Evolutionary conservation across 2,329 filamentous ascomycete species (phyloP), one percentile per base, ranked within the genome.

Genomic region (Cladosporium velox): DNA sequence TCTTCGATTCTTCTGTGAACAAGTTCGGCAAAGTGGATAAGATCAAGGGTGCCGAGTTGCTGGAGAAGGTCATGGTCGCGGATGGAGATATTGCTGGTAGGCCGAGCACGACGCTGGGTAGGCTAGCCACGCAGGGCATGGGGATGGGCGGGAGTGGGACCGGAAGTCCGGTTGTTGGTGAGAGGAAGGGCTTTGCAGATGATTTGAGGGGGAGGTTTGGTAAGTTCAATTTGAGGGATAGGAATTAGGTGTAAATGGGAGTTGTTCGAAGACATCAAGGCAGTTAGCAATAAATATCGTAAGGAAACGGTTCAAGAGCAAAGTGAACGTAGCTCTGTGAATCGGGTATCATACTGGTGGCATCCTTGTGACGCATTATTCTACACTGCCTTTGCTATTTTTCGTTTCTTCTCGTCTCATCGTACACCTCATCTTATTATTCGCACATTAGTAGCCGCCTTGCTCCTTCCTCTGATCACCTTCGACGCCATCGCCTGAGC

Each of bases 1-100:
- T 97, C 78, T 99, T 95, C 77, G 95, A 99, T 75, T 90, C 95
- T 59, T 91, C 90, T 5, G 91, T 90, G 15, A 84, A 93, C 62
- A 96, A 97, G 77, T 99, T 97, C 76, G 91, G 93, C 18, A 89
- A 92, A 64, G 96, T 99, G 38, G 92, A 98, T 79, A 91, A 92
- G 62, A 84, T 96, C 77, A 96, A 96, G 76, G 95, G 94, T 0
- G 92, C 93, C 0, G 83, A 92, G 49, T 77, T 99, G 68, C 79
- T 99, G n/a, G 94, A 98, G 81, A 99, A 99, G 91, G 76, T 79
- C 52, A 59, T 32, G 34, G 47, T 65, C 54, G 64, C 32, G 11
- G 28, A 7, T 1, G 52, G 55, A 51, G 63, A 51, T 11, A 38
- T 28, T 1, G 49, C 34, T 14, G 49, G 49, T 1, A 44, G 64